phyloP scores from a whole-genome alignment of 305 asterid genomes.

The Caryopteris hybrid region DNA sequence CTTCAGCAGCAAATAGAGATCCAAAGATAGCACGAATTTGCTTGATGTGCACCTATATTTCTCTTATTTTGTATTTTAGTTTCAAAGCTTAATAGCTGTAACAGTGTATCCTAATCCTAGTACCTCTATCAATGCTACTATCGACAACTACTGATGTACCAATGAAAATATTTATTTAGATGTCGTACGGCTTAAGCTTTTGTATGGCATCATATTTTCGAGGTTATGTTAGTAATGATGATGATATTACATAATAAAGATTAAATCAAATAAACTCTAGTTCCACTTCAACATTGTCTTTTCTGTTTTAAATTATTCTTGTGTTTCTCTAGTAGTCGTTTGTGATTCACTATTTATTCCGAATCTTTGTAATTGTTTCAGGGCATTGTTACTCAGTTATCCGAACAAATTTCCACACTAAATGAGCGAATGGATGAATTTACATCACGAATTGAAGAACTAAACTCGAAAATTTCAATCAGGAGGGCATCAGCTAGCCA shows the following conservation, averaged over 20 bases:
- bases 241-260: not conserved
- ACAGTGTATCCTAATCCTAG: not conserved
- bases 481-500: slow-evolving; percentile 65
- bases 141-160: not conserved
- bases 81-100: not conserved
- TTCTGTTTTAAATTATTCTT: not conserved
- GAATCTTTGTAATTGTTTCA: slow-evolving; percentile 32
- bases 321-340: slow-evolving; percentile 8
- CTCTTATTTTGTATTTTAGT: not conserved
- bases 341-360: slow-evolving; percentile 2
- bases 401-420: slow-evolving; percentile 88
- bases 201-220: not conserved
- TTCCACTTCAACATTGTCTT: not conserved
- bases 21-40: not conserved
- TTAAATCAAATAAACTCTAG: not conserved
- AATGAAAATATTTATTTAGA: not conserved
- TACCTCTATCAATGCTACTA: not conserved
- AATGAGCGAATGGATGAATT: slow-evolving; percentile 97
- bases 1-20: not conserved
- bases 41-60: not conserved
- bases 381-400: slow-evolving; percentile 82
- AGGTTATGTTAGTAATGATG: not conserved
- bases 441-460: slow-evolving; percentile 83
- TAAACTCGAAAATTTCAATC: slow-evolving; percentile 55
- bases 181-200: not conserved